Evolutionary conservation across 495 filamentous ascomycete species (phyloP).

Genomic region (Immersiella caudata): DNA sequence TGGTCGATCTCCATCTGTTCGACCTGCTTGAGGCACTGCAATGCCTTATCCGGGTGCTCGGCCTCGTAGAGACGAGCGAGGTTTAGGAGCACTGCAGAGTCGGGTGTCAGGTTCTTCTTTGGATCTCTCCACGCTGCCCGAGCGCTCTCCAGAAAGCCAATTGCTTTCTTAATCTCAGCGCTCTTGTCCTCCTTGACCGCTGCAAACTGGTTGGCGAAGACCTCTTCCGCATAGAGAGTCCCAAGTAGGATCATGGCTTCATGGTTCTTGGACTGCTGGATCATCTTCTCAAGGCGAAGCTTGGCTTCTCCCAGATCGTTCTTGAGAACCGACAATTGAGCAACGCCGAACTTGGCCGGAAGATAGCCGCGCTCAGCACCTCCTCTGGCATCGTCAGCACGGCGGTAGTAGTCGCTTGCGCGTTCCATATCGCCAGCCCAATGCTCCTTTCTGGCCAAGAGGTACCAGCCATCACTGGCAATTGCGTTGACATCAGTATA

Average conservation of each 20-base stretch:
- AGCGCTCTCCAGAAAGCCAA: conserved; percentile 77
- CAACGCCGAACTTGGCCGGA: conserved; percentile 88
- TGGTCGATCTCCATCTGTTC: conserved; percentile 82
- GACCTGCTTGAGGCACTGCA: conserved; percentile 86
- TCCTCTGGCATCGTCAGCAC: conserved; percentile 86
- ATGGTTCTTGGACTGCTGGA: conserved; percentile 80
- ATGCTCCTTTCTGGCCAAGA: conserved; percentile 87
- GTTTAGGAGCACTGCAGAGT: conserved; percentile 88
- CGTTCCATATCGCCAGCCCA: conserved; percentile 65
- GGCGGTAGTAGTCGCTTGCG: conserved; percentile 79
- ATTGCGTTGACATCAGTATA: conserved; percentile 93
- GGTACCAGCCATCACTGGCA: conserved; percentile 95
- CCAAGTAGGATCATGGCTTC: conserved; percentile 91
- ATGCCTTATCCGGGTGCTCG: conserved; percentile 82
- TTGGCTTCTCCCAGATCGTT: conserved; percentile 89
- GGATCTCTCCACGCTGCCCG: conserved; percentile 87
- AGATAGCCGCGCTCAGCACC: conserved; percentile 84
- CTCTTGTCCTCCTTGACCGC: conserved; percentile 85
- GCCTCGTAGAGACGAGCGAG: conserved; percentile 87
- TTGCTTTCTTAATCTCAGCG: conserved; percentile 78
- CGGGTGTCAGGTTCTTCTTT: conserved; percentile 75
- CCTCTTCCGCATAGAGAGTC: conserved; percentile 89
- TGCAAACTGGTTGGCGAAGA: conserved; percentile 73
- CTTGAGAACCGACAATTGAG: conserved; percentile 83
- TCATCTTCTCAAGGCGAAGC: conserved; percentile 89